phyloP scores from a whole-genome alignment of 805 yeast genomes.

The Diddensiella transvaalensis region DNA sequence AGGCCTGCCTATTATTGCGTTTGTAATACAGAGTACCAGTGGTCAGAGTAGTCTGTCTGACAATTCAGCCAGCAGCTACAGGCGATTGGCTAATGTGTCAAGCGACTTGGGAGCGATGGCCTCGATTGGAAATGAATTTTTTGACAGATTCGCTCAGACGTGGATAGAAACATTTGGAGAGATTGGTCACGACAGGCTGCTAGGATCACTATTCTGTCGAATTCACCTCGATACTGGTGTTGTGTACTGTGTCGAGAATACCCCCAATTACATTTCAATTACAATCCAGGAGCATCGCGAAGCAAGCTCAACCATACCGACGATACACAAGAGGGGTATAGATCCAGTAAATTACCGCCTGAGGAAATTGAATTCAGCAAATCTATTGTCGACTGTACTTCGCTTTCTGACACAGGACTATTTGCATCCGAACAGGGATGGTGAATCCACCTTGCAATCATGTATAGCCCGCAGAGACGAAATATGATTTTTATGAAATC shows the following conservation, averaged over 20 bases:
- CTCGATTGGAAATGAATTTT: conserved; percentile 13
- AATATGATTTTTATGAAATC: too few relatives aligned
- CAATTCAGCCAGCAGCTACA: neutral
- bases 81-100: neutral
- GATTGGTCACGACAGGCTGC: conserved; percentile 16
- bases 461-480: neutral
- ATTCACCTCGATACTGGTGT: conserved; percentile 18
- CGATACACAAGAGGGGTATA: neutral
- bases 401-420: neutral
- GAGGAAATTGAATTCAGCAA: neutral
- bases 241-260: conserved; percentile 6
- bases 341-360: neutral
- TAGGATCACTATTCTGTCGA: conserved; percentile 22
- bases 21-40: conserved; percentile 15
- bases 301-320: too few relatives aligned
- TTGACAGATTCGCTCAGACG: conserved; percentile 22
- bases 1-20: conserved; percentile 12
- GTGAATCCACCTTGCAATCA: neutral
- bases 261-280: conserved; percentile 13
- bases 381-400: neutral
- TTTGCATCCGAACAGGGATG: neutral
- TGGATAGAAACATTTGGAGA: conserved; percentile 17
- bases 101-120: neutral
- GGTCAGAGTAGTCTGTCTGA: conserved; percentile 3
- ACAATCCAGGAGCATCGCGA: neutral